phyloP scores from a whole-genome alignment of 2,329 filamentous ascomycete genomes.

The Alternaria brassicae region DNA sequence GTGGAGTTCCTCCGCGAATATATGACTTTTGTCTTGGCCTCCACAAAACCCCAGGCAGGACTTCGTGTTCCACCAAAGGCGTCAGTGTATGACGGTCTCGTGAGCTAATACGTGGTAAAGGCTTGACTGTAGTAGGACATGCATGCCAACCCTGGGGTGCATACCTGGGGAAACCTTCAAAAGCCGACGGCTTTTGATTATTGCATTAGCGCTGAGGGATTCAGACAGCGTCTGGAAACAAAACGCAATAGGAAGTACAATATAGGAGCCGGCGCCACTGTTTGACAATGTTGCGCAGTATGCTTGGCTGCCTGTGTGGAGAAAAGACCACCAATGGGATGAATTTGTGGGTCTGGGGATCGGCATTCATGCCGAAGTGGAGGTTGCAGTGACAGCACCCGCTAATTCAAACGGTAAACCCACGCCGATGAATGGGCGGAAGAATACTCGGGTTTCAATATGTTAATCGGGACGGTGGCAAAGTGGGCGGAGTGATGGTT shows the following conservation, averaged over 20 bases:
- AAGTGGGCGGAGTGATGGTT: neutral
- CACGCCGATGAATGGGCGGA: constrained; percentile 1
- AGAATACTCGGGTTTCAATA: constrained; percentile 1
- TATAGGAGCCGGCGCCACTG: constrained; percentile 23
- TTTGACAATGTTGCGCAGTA: constrained; percentile 21
- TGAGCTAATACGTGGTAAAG: constrained; percentile 7
- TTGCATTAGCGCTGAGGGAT: constrained; percentile 12
- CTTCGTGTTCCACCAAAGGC: constrained; percentile 34
- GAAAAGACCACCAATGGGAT: constrained; percentile 37
- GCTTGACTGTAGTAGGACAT: constrained; percentile 6
- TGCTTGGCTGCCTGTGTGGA: constrained; percentile 24
- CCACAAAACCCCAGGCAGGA: neutral
- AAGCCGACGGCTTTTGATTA: constrained; percentile 9
- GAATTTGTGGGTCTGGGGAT: constrained; percentile 9
- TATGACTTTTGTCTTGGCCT: constrained; percentile 12
- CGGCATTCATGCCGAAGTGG: neutral
- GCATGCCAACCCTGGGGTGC: constrained; percentile 12
- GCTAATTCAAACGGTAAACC: neutral
- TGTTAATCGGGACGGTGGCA: neutral
- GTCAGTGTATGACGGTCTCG: constrained; percentile 9
- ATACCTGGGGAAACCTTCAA: constrained; percentile 7
- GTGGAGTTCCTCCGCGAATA: neutral
- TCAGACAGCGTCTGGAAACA: neutral
- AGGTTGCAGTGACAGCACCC: neutral
- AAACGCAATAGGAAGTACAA: constrained; percentile 17